Evolutionary conservation across 345 rosid species (phyloP), one percentile per base, ranked within the genome.

Genomic region (Eucalyptus victrix): DNA sequence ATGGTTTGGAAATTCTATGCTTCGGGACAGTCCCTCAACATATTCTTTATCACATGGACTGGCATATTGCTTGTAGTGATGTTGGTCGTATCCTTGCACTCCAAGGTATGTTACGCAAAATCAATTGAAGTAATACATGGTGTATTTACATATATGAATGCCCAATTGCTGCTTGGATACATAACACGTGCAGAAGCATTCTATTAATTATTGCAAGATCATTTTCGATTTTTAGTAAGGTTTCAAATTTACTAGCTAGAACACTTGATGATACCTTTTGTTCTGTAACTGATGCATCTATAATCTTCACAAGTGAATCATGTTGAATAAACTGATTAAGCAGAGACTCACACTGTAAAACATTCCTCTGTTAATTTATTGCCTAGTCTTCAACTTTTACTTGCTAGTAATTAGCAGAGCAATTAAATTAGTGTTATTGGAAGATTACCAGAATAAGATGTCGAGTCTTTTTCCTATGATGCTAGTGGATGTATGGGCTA

Each of bases 31-130:
- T 87, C 90, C 80, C 96, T 96, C 91, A 96, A 97, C 92, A 93
- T 96, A 88, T 96, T 96, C 94, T 97, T 97, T 92, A 94, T 97
- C 89, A 89, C 96, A 28, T 96, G 94, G 94, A 97, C 99, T 42
- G 92, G 93, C 24, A 37, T 96, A 90, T 93, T 97, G 90, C 93
- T 96, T 40, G n/a, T 92, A 83, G 93, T 94, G 67, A 96, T 96
- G 95, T 92, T 96, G 96, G 95, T 93, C 85, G 91, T 95, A 89
- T 96, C 99, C 42, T 90, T 96, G 65, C 95, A 95, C 89, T 94
- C 98, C 76, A 95, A 92, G 98, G 99, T 96, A 94, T 47, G 88
- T 45, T 62, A 86, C 86, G 87, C 65, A 40, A 49, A 60, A 53
- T 42, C 62, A 28, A 30, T 16, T 44, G 51, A 89, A 87, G 51